Percentiles rank a stretch among this genome's conserved stretches.
phyloP scores from a whole-genome alignment of 768 basidiomycete genomes.

The Rhodotorula paludigena region DNA sequence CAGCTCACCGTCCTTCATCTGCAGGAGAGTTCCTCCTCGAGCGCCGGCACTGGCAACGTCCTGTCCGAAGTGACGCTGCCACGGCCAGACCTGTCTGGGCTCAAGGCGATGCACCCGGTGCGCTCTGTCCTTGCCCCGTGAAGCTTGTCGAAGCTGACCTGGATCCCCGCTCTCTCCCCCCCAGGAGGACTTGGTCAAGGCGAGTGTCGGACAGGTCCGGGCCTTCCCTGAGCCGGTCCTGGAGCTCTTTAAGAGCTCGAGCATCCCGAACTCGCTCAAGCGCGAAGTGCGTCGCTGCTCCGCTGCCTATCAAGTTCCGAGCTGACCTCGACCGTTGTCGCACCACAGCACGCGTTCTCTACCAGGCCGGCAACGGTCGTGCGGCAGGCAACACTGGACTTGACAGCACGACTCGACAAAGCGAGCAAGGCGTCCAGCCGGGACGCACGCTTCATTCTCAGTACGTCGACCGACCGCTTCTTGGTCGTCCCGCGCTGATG shows the following conservation, averaged over 20 bases:
- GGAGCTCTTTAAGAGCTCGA: conserved; percentile 26
- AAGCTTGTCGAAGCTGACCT: background rate
- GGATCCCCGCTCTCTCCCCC: too few relatives aligned
- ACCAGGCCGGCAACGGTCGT: conserved; percentile 27
- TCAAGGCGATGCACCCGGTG: conserved; percentile 23
- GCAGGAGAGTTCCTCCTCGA: conserved; percentile 9
- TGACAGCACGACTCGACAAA: conserved; percentile 9
- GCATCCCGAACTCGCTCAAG: conserved; percentile 6
- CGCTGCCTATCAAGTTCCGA: too few relatives aligned
- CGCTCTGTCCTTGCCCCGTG: background rate
- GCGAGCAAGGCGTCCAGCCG: conserved; percentile 17
- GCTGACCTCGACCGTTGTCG: background rate
- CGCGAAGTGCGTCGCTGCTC: conserved; percentile 15
- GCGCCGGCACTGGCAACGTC: conserved; percentile 9
- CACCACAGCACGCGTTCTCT: conserved; percentile 8
- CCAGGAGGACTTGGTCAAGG: conserved; percentile 20
- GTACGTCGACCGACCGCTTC: background rate
- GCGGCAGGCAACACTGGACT: conserved; percentile 11
- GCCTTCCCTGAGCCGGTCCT: conserved; percentile 12
- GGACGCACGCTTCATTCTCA: conserved; percentile 15
- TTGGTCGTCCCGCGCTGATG: background rate
- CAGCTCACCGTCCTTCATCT: background rate
- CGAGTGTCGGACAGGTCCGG: conserved; percentile 15
- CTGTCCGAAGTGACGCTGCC: conserved; percentile 27
- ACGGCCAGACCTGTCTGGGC: conserved; percentile 5